phyloP scores from a whole-genome alignment of 2,329 filamentous ascomycete genomes.

The Ophiosphaerella herpotricha region DNA sequence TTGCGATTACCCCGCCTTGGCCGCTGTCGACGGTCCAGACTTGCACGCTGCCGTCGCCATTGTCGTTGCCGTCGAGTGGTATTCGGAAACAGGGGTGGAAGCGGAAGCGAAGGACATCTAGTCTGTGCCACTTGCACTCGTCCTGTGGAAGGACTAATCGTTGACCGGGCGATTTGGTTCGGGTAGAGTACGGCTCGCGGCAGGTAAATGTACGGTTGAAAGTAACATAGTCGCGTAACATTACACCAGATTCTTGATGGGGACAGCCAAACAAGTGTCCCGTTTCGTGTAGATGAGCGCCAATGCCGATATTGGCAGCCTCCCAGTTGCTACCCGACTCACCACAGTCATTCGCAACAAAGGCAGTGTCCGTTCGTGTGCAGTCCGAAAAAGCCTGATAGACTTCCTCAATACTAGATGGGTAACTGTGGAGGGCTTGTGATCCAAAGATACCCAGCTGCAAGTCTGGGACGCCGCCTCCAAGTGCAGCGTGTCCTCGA shows the following conservation, averaged over 20 bases:
- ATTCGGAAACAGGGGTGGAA: slow-evolving; percentile 88
- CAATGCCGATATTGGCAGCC: slow-evolving; percentile 90
- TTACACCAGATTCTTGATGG: slow-evolving; percentile 87
- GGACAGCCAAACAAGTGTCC: slow-evolving; percentile 90
- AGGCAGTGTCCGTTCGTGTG: slow-evolving; percentile 80
- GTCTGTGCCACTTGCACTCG: slow-evolving; percentile 88
- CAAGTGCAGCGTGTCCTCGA: slow-evolving; percentile 82
- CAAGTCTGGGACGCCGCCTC: slow-evolving; percentile 72
- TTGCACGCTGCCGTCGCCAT: slow-evolving; percentile 76
- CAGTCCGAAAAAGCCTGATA: slow-evolving; percentile 88
- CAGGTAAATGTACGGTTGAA: slow-evolving; percentile 82
- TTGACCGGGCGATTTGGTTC: slow-evolving; percentile 79
- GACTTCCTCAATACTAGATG: slow-evolving; percentile 85
- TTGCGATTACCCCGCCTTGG: slow-evolving; percentile 77
- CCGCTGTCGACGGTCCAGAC: slow-evolving; percentile 83
- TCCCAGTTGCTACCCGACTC: slow-evolving; percentile 94
- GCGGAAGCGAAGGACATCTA: slow-evolving; percentile 87
- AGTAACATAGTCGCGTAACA: slow-evolving; percentile 84
- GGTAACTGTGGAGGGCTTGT: slow-evolving; percentile 89
- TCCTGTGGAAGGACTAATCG: slow-evolving; percentile 74
- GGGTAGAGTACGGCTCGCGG: slow-evolving; percentile 82
- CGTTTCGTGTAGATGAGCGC: slow-evolving; percentile 87
- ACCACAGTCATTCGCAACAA: slow-evolving; percentile 82
- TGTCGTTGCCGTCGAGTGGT: slow-evolving; percentile 69
- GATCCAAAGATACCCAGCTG: slow-evolving; percentile 91